Base-by-base conservation (phyloP, 2,329 filamentous ascomycete species). In the Canariomyces notabilis region DNA sequence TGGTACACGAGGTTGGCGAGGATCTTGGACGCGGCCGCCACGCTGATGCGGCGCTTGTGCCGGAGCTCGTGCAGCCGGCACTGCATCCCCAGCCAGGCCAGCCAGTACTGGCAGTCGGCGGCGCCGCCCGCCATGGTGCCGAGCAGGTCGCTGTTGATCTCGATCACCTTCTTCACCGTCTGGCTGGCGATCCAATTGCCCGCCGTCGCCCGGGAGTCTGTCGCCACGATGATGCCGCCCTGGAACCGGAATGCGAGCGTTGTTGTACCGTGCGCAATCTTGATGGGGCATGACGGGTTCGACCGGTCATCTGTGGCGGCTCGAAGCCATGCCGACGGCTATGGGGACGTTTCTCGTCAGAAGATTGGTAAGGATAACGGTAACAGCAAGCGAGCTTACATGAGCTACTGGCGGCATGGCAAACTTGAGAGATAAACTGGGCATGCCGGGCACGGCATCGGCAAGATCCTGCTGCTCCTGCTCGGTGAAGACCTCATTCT, bases 131-230 rank as follows among this genome's bases (percentile, higher is more conserved):
- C 93, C 91, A 98, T 95, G 59, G 93, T 98, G 56, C 93, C 93
- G 62, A 98, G 73, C 70, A 98, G 78, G 69, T 85, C 86, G 70
- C 78, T 88, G 76, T 95, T 95, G 77, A 95, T 95, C 78, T 95
- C 89, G 65, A 98, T 97, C 59, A 98, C 93, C 79, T 98, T 98
- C 83, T 98, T 98, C 65, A 98, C 93, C 44, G 93, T 98, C 78
- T 98, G 93, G 72, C 88, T 95, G 57, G 93, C 93, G 71, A 98
- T 98, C 93, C 93, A 98, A 80, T 93, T 94, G 63, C 93, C 93
- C 22, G 93, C 91, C 38, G 93, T 95, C 50, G 93, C 93, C 72
- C 93, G 83, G 50, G 93, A 98, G 73, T 98, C 93, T 49, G 93
- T 98, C 44, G 91, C 91, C 42, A 98, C 91, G 64, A 98, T 94